Base-by-base conservation (phyloP, 768 basidiomycete genomes). In the Pulveroboletus sp. region DNA sequence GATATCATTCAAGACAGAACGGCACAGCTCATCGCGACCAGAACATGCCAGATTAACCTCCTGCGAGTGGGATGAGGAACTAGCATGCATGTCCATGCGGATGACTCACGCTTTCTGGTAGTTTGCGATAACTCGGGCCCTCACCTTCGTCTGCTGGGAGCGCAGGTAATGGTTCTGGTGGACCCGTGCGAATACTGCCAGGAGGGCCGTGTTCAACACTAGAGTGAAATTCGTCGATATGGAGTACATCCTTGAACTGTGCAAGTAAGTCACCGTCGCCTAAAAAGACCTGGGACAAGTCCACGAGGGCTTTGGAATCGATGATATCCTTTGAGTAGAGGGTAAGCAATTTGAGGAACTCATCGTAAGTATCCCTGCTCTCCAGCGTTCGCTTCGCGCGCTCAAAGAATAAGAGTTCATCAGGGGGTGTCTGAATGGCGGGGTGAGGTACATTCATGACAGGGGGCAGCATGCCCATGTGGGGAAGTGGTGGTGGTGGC, bases 1-100 rank as follows among this genome's bases (percentile, higher is more conserved):
- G 57, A 86, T 82, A 63, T 98, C 94, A 64, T 99, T 99, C 40
- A 99, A 79, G 27, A 99, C 93, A 27, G 92, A 93, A 65, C 93
- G 89, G 64, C 90, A 94, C 49, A 97, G 85, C 54, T 92, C 83
- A 60, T 97, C 94, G 27, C 96, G 85, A 10, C 89, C 94, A 3
- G 96, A 96, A 66, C 96, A 98, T 26, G 92, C 89, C 17, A 97
- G 70, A 36, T 81, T 78, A 56, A 86, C 81, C 72, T 98, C 95
- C 93, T 96, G 61, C 56, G 44, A 53, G 39, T 32, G 51, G 27
- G 15, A 37, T 60, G 17, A 47, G 49, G 43, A 30, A 48, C 8
- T 9, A 10, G 8, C 3, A 43, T 36, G 28, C 9, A 27, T 30
- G 30, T 6, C 39, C 49, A 21, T 48, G 31, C 36, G 44, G 36